Percentiles rank a stretch among this genome's conserved stretches.
These are phyloP conservation scores for Rhododendron ovatum DNA, from an alignment of 148 eudicot species.

Conservation along the genomic window DNA sequence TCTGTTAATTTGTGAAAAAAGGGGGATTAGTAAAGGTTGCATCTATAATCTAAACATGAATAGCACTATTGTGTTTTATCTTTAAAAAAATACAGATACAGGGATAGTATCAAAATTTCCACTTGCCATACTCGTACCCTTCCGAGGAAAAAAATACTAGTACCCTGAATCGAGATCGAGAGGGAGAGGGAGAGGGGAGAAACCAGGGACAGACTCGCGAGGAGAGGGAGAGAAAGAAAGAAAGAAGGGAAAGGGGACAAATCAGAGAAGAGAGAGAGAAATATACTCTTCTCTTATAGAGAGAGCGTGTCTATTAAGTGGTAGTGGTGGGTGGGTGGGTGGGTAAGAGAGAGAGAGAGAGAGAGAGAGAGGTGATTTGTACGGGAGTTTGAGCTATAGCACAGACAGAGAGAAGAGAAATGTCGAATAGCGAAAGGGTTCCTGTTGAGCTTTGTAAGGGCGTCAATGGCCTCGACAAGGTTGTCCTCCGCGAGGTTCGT, in stretches of 20 bases:
- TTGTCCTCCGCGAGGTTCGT: constrained; percentile 69
- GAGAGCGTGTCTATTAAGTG: background rate
- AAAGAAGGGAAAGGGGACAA: background rate
- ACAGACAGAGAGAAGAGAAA: constrained; percentile 15
- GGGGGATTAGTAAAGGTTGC: too few relatives aligned
- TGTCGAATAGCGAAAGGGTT: constrained; percentile 42
- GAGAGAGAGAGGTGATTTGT: background rate
- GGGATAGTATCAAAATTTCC: background rate
- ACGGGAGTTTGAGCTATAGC: background rate
- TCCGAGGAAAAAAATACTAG: background rate
- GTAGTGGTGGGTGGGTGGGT: background rate
- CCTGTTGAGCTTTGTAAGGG: constrained; percentile 52
- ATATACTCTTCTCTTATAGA: background rate
- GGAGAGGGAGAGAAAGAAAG: background rate
- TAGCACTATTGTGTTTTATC: too few relatives aligned
- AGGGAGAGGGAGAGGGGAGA: background rate
- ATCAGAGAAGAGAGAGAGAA: background rate
- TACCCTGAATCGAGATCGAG: background rate
- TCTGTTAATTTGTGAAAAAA: too few relatives aligned
- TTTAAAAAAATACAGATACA: background rate
- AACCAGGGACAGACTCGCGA: background rate
- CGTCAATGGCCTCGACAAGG: constrained; percentile 69
- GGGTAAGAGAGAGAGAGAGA: background rate
- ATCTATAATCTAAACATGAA: too few relatives aligned
- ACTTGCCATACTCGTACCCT: background rate